Evolutionary conservation across 495 filamentous ascomycete genomes (phyloP), one percentile per base, ranked within the genome.

Genomic region (Opeltia flavorubescens): DNA sequence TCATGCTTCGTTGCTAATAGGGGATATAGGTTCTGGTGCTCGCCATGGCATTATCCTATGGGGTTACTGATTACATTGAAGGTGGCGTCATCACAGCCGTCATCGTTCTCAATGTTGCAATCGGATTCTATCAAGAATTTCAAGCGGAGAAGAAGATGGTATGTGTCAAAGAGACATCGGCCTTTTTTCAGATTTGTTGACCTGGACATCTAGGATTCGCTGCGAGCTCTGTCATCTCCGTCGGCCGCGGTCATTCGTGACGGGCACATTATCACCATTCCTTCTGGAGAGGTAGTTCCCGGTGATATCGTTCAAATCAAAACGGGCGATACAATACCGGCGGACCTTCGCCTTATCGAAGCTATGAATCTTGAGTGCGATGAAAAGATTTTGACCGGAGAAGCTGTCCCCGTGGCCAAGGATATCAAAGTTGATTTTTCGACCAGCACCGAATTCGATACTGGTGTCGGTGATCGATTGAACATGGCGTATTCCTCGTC

Each of bases 101-200:
- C 59, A 88, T 94, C 44, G 55, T 83, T 5, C 66, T 94, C 50
- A 94, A 94, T 53, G 80, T 89, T 26, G 64, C 77, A 31, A 76
- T 85, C 21, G 83, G 80, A 63, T 93, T 91, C 66, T 75, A 72
- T 40, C 86, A 93, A 58, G 86, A 94, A 57, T 89, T 83, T 57
- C 71, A 77, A 44, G 87, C 87, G 21, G 86, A 89, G 57, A 84
- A 89, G 67, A 88, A 82, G 49, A 89, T 93, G 72, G 38, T 41
- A 41, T 13, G 4, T 41, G n/a, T n/a, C n/a, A n/a, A n/a, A n/a
- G n/a, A n/a, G n/a, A n/a, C n/a, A n/a, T n/a, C n/a, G n/a, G n/a
- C n/a, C n/a, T n/a, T n/a, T n/a, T n/a, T n/a, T n/a, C n/a, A n/a
- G n/a, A n/a, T n/a, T n/a, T n/a, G n/a, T n/a, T n/a, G n/a, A n/a